phyloP scores from a whole-genome alignment of 306 rosid species.

The Astragalus glycyphyllos region DNA sequence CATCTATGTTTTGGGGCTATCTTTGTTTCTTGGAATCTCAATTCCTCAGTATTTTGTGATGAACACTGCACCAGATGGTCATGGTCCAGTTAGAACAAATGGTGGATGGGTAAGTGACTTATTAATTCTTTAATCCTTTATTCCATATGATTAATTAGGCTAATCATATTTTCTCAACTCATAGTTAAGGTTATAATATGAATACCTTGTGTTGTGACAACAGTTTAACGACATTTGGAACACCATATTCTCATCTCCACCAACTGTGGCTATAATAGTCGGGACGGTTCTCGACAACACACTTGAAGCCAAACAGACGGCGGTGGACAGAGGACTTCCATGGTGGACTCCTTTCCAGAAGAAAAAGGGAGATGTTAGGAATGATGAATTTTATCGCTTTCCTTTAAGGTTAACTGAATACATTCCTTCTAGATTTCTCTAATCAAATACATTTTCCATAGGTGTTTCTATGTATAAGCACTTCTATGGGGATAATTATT shows the following conservation, averaged over 20 bases:
- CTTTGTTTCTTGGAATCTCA: slow-evolving; percentile 87
- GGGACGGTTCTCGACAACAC: slow-evolving; percentile 88
- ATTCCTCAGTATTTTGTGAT: slow-evolving; percentile 82
- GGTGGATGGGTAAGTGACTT: slow-evolving; percentile 85
- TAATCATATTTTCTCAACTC: background rate
- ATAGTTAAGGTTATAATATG: too few species aligned
- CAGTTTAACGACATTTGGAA: slow-evolving; percentile 90
- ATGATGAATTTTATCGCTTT: slow-evolving; percentile 71
- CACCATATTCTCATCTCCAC: slow-evolving; percentile 89
- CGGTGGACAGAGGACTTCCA: slow-evolving; percentile 72
- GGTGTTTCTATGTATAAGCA: slow-evolving; percentile 13
- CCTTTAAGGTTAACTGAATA: slow-evolving; percentile 71
- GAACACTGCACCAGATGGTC: slow-evolving; percentile 68
- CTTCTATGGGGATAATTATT: slow-evolving; percentile 18
- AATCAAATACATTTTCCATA: background rate
- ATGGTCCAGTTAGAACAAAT: slow-evolving; percentile 79
- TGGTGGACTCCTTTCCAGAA: slow-evolving; percentile 90
- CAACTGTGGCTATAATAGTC: slow-evolving; percentile 80
- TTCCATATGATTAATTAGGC: background rate
- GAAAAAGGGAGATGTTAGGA: slow-evolving; percentile 79
- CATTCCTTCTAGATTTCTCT: slow-evolving; percentile 68
- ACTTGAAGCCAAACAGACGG: slow-evolving; percentile 56
- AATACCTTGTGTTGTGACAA: background rate
- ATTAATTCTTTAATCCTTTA: background rate
- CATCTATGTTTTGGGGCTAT: slow-evolving; percentile 75